phyloP scores from a whole-genome alignment of 306 rosid genomes.

The Styphnolobium japonicum region DNA sequence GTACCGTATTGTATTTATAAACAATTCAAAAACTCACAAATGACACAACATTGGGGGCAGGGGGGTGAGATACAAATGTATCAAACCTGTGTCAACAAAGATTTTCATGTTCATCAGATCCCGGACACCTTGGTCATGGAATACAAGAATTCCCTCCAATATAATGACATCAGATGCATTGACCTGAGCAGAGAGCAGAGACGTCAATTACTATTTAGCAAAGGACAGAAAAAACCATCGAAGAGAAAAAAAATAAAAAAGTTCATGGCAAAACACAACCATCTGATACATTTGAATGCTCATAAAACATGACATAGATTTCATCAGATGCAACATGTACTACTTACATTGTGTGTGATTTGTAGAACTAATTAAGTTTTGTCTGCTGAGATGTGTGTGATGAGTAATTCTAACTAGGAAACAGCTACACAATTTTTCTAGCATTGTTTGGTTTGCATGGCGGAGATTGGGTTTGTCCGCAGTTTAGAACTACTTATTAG shows the following conservation, averaged over 20 bases:
- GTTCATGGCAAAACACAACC: neutral
- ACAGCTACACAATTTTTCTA: neutral
- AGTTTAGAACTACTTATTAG: neutral
- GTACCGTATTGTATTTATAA: neutral
- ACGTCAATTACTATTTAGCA: neutral
- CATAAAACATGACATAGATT: neutral
- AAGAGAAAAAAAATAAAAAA: neutral
- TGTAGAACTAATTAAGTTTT: neutral
- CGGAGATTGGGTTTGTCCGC: neutral
- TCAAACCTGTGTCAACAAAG: conserved; percentile 91
- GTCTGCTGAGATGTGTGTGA: neutral
- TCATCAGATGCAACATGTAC: neutral
- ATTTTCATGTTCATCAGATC: conserved; percentile 96
- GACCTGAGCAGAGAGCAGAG: conserved; percentile 53
- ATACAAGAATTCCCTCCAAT: conserved; percentile 95
- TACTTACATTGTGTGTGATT: neutral
- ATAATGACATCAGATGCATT: conserved; percentile 96
- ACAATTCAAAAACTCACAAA: neutral
- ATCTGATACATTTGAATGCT: conserved; percentile 12
- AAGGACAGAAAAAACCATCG: neutral
- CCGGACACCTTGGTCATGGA: conserved; percentile 91
- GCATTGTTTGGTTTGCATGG: neutral
- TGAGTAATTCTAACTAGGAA: neutral
- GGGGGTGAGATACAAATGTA: neutral
- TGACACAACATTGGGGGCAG: neutral